Percentiles rank a stretch among this genome's conserved stretches.
These are phyloP conservation scores for Penicillium sp. DNA, from an alignment of 2,329 filamentous ascomycete genomes.

Conservation along the genomic window DNA sequence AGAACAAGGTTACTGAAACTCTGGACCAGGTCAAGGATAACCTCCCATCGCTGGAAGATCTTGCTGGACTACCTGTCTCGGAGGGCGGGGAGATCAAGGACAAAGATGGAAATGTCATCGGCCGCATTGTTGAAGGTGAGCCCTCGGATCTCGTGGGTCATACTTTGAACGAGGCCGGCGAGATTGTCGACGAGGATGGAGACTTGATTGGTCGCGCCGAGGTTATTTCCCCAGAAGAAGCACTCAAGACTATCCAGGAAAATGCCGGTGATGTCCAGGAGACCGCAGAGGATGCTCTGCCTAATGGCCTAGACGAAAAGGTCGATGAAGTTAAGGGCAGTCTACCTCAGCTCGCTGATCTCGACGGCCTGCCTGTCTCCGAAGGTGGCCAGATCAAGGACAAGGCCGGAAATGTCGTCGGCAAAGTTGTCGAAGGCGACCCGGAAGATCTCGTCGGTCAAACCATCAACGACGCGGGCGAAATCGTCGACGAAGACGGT, in stretches of 20 bases:
- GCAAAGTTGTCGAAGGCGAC: slow-evolving; percentile 35
- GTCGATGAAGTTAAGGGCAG: slow-evolving; percentile 33
- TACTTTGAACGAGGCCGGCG: slow-evolving; percentile 38
- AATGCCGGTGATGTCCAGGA: slow-evolving; percentile 24
- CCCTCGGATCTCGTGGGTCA: slow-evolving; percentile 38
- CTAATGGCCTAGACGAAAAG: slow-evolving; percentile 15
- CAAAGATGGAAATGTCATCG: slow-evolving; percentile 34
- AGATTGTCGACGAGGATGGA: slow-evolving; percentile 35
- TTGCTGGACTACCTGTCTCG: slow-evolving; percentile 42
- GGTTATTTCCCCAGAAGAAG: slow-evolving; percentile 10
- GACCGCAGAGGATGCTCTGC: not conserved
- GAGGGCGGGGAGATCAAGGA: slow-evolving; percentile 54
- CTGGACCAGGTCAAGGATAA: slow-evolving; percentile 34
- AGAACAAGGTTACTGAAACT: slow-evolving; percentile 34
- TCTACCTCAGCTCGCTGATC: slow-evolving; percentile 30
- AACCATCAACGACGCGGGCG: slow-evolving; percentile 30
- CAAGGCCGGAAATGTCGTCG: slow-evolving; percentile 31
- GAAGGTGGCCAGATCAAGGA: slow-evolving; percentile 54
- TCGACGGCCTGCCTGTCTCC: slow-evolving; percentile 43
- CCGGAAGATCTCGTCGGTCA: slow-evolving; percentile 41
- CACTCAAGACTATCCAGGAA: slow-evolving; percentile 22
- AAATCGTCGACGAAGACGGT: slow-evolving; percentile 35
- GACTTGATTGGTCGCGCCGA: slow-evolving; percentile 30
- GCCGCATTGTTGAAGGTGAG: slow-evolving; percentile 39
- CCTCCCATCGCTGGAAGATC: slow-evolving; percentile 30